A percentile compares a stretch with the other conserved stretches of the same genome.
Evolutionary conservation across 2,329 filamentous ascomycete genomes (phyloP).

Genomic region (Exophiala calicioides): DNA sequence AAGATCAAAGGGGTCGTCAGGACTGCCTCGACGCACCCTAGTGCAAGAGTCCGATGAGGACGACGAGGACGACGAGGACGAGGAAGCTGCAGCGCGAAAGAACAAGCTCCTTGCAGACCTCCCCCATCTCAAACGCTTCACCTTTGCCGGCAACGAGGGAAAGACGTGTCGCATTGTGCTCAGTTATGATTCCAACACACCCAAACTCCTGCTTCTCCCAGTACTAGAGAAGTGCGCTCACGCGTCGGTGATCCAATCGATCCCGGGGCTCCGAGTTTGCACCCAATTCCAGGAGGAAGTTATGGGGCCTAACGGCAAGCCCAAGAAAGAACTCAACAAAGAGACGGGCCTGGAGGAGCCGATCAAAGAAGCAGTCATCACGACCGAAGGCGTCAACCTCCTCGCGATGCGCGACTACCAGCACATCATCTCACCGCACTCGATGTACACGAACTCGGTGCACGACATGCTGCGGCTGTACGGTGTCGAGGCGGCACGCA

Average conservation of each 20-base stretch:
- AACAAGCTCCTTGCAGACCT: constrained; percentile 65
- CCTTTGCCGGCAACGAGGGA: constrained; percentile 73
- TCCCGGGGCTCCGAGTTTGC: constrained; percentile 73
- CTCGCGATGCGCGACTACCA: constrained; percentile 86
- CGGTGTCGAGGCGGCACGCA: constrained; percentile 89
- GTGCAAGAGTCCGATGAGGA: constrained; percentile 30
- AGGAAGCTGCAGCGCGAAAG: constrained; percentile 56
- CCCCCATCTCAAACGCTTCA: constrained; percentile 71
- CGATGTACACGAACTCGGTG: constrained; percentile 89
- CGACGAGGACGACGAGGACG: constrained; percentile 38
- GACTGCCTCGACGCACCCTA: constrained; percentile 18
- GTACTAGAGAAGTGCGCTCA: constrained; percentile 80
- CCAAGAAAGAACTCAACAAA: constrained; percentile 46
- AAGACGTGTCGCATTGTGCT: constrained; percentile 78
- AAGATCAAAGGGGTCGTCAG: constrained; percentile 13
- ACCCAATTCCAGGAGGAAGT: constrained; percentile 65
- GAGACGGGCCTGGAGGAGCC: constrained; percentile 51
- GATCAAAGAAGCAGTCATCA: constrained; percentile 49
- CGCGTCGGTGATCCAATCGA: constrained; percentile 81
- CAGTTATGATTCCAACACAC: constrained; percentile 74
- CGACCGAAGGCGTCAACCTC: constrained; percentile 84
- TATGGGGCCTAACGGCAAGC: constrained; percentile 49
- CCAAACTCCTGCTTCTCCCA: constrained; percentile 91
- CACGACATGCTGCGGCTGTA: constrained; percentile 80
- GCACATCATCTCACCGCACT: constrained; percentile 81